Evolutionary conservation across 2,329 filamentous ascomycete genomes (phyloP), one percentile per base, ranked within the genome.

Genomic region (Lachnellula arida): DNA sequence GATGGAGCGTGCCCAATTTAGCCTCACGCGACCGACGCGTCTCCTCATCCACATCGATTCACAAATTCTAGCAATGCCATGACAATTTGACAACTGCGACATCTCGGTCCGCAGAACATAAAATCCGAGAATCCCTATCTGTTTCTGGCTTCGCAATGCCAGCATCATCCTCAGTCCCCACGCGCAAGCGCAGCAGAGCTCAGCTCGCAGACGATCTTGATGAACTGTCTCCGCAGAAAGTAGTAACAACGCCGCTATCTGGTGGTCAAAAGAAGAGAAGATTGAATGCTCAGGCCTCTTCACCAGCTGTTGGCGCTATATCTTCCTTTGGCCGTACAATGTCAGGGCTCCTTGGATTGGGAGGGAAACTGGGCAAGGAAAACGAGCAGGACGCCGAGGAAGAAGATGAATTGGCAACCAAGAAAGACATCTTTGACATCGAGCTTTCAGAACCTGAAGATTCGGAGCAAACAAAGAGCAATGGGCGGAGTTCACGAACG

Each of bases 141-240:
- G 15, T 23, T 19, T 25, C n/a, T 39, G 7, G 8, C 25, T 52
- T 17, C 40, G 34, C 19, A 4, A 53, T 51, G 48, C 15, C 47
- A 28, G 23, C 48, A n/a, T 17, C 51, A 14, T 49, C 60, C 12
- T 25, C 56, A 37, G 19, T 46, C 22, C 32, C 56, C 9, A 56
- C 40, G 3, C 55, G 61, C 34, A 65, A 65, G 51, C 63, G 60
- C 46, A 58, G 28, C 37, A 60, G 59, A 56, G 56, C 59, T n/a
- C 51, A 56, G 4, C 23, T 60, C 11, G 53, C 47, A 39, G 61
- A 63, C 9, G 63, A 62, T 28, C 39, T 53, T 19, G 55, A 57
- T 28, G 60, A 64, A 54, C 32, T 61, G 15, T 60, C 61, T n/a
- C 47, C 54, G 11, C 46, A 53, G 25, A 57, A 57, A 40, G 46